Base-by-base conservation (phyloP, 2,329 filamentous ascomycete species). In the Cladosporium oxysporum region DNA sequence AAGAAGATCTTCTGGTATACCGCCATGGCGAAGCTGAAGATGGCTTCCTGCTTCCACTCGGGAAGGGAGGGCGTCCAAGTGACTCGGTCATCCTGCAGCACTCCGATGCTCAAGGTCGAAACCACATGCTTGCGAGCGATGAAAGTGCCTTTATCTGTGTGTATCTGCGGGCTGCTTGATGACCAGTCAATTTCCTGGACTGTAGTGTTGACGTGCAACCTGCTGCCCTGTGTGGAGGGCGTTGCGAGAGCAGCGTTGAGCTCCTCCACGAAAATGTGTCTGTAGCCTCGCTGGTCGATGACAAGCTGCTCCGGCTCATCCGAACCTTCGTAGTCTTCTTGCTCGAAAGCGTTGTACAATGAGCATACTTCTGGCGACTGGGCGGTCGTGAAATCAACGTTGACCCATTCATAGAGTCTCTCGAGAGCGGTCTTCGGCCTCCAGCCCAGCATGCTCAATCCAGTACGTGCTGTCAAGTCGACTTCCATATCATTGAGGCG, bases 1-100 rank as follows among this genome's bases (percentile, higher is more conserved):
- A 89, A 78, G 77, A 91, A 91, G 67, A 91, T 85, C 74, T 91
- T 91, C 61, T 88, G 91, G 77, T 91, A 91, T 0, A 88, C 90
- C 7, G 86, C 89, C 85, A 91, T 90, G 67, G 82, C 80, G 74
- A 90, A 90, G 44, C 84, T 86, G 3, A 85, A 82, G 61, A 91
- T 89, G 0, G 87, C 85, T 2, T 82, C 82, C 16, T 83, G 79
- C 75, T 91, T 91, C 89, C 88, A 91, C 2, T 75, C 75, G 0
- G 89, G 89, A 0, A 91, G 79, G 5, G 77, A 69, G 0, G 89
- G 89, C 12, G 79, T 72, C 72, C 91, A 91, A 0, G 76, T 74
- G 0, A 91, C 83, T 0, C 79, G 82, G 2, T 87, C 81, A 67
- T 87, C 85, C 72, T 91, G 89, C 0, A 91, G 78, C 0, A 91